Conservation (phyloP, 2,329 filamentous ascomycete species). For the Pezicula carpinea region DNA sequence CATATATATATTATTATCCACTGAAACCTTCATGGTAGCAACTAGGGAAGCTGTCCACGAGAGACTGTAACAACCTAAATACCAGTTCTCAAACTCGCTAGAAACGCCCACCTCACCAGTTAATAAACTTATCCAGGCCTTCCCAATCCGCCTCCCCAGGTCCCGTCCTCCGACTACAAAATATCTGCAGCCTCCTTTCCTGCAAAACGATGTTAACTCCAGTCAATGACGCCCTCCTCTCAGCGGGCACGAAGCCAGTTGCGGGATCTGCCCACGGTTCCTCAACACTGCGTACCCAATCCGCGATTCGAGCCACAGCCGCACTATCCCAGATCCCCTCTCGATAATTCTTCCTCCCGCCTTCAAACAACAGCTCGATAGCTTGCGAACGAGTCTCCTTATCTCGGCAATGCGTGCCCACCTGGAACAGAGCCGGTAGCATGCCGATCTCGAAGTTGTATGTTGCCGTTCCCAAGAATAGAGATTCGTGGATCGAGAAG, state of each 20-base stretch:
- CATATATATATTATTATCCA: no score
- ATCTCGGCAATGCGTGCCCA: conserved; percentile 10
- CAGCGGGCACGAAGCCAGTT: conserved; percentile 7
- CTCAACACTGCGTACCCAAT: conserved; percentile 12
- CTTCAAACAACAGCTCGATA: conserved; percentile 10
- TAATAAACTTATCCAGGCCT: no score
- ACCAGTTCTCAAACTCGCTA: no score
- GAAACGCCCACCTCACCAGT: no score
- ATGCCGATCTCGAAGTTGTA: conserved; percentile 12
- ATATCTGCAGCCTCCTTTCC: no score
- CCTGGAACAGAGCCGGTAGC: conserved; percentile 12
- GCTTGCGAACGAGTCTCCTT: conserved; percentile 8
- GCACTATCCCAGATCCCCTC: conserved; percentile 14
- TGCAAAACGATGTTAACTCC: conserved; percentile 10
- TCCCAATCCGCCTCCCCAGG: no score
- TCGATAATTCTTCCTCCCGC: conserved; percentile 3
- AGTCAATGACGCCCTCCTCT: conserved; percentile 10
- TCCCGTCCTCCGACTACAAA: no score
- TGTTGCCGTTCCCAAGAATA: neutral
- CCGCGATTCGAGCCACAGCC: conserved; percentile 10
- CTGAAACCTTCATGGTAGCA: no score
- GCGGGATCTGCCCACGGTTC: neutral
- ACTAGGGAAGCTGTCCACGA: no score
- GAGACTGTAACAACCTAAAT: no score
- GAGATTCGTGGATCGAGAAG: conserved; percentile 1